Percentiles rank a stretch among this genome's conserved stretches.
Conservation (phyloP, 345 rosid species). For the Moringa oleifera region DNA sequence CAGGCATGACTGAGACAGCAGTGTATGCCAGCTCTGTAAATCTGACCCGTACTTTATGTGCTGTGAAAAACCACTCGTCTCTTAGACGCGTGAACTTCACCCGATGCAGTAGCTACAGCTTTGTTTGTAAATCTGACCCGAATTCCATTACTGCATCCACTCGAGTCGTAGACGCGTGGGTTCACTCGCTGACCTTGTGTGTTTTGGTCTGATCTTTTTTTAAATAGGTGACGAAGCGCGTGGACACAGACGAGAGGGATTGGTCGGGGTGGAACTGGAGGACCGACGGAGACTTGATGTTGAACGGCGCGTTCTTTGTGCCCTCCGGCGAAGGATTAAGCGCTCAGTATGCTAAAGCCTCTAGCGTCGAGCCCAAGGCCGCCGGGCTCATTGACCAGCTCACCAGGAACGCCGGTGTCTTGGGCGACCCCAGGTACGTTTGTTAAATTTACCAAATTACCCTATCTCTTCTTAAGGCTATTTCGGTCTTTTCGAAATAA, state of each 20-base stretch:
- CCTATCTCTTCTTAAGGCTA: neutral
- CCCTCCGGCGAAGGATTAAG: constrained; percentile 80
- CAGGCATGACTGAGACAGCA: neutral
- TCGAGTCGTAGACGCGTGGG: constrained; percentile 11
- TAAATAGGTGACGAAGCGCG: constrained; percentile 88
- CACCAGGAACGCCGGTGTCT: constrained; percentile 72
- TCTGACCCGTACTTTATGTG: too few species aligned
- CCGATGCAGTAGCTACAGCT: too few species aligned
- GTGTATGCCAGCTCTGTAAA: neutral
- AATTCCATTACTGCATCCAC: too few species aligned
- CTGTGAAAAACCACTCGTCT: too few species aligned
- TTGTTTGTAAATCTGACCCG: too few species aligned
- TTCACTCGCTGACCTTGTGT: neutral
- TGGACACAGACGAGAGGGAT: constrained; percentile 55
- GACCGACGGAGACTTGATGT: constrained; percentile 81
- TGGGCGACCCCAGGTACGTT: constrained; percentile 68
- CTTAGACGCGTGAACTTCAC: too few species aligned
- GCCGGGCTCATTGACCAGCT: constrained; percentile 54
- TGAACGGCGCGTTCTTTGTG: constrained; percentile 90
- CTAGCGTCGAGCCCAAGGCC: constrained; percentile 75
- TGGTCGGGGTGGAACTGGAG: constrained; percentile 97
- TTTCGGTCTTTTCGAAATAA: too few species aligned
- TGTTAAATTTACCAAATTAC: neutral
- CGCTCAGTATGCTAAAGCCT: constrained; percentile 56
- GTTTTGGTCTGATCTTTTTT: too few species aligned